Percentiles rank a stretch among this genome's conserved stretches.
phyloP scores from a whole-genome alignment of 179 eudicot genomes.

The Amaranthus tricolor region DNA sequence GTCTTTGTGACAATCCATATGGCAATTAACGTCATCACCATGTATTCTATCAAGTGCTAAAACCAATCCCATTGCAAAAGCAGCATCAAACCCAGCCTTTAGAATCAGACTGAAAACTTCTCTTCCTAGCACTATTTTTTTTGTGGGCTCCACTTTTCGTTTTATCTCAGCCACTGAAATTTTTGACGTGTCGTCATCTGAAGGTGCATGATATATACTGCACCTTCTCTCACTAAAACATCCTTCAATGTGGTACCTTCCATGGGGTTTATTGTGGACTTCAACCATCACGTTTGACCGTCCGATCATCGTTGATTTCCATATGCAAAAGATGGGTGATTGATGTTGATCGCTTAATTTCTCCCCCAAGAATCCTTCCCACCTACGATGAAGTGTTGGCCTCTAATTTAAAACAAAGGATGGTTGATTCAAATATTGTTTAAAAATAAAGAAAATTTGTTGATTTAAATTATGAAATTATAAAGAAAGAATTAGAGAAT shows the following conservation, averaged over 20 bases:
- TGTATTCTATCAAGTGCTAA: conserved; percentile 33
- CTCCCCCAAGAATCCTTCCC: conserved; percentile 35
- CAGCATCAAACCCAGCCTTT: conserved; percentile 33
- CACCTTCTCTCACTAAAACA: conserved; percentile 29
- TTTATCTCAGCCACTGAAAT: conserved; percentile 19
- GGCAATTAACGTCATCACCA: conserved; percentile 15
- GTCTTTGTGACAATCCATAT: neutral
- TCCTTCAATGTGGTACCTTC: conserved; percentile 28
- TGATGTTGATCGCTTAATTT: conserved; percentile 13
- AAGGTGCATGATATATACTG: conserved; percentile 16
- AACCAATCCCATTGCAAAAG: conserved; percentile 35
- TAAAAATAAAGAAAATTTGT: too few relatives aligned
- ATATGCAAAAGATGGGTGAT: conserved; percentile 21
- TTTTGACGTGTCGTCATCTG: neutral
- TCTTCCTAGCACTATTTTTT: conserved; percentile 24
- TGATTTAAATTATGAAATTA: too few relatives aligned
- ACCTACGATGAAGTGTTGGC: conserved; percentile 30
- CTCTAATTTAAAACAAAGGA: conserved; percentile 15
- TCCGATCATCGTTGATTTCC: conserved; percentile 34
- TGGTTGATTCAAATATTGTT: neutral
- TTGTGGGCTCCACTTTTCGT: conserved; percentile 29
- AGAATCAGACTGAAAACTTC: conserved; percentile 35
- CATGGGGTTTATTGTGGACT: conserved; percentile 3
- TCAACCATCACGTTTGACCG: conserved; percentile 27
- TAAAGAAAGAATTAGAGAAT: too few relatives aligned